phyloP scores from a whole-genome alignment of 306 rosid species.

The Arachis stenosperma region DNA sequence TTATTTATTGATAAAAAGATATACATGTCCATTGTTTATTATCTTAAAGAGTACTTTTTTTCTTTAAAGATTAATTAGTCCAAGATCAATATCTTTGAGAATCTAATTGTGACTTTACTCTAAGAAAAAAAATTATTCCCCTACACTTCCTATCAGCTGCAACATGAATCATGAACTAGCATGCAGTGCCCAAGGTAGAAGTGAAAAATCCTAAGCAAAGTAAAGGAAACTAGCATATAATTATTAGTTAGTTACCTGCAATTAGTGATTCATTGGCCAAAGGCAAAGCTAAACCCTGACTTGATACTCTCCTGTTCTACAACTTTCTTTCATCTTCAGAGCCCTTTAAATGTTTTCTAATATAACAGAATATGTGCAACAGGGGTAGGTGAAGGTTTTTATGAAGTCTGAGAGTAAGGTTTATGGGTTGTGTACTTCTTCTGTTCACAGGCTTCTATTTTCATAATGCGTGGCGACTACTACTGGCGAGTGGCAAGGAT shows the following conservation, averaged over 20 bases:
- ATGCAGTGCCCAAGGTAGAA: no score
- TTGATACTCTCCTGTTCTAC: not conserved
- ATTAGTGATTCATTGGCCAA: not conserved
- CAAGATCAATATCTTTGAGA: no score
- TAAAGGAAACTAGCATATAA: not conserved
- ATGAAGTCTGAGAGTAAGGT: not conserved
- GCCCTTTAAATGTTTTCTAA: not conserved
- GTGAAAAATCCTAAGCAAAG: not conserved
- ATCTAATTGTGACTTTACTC: no score
- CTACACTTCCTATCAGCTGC: not conserved
- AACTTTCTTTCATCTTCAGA: not conserved
- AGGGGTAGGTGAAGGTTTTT: not conserved
- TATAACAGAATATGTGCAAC: not conserved
- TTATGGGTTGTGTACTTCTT: not conserved
- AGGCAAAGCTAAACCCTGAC: not conserved
- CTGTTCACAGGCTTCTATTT: not conserved
- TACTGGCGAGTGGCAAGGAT: not conserved
- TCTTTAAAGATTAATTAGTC: no score
- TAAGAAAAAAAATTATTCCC: no score
- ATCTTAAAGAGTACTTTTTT: no score
- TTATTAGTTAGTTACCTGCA: not conserved
- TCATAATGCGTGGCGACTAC: no score
- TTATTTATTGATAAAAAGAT: no score
- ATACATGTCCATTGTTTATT: no score
- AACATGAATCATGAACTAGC: not conserved